Evolutionary conservation across 768 basidiomycete species (phyloP).

Genomic region (Boletus bicolor): DNA sequence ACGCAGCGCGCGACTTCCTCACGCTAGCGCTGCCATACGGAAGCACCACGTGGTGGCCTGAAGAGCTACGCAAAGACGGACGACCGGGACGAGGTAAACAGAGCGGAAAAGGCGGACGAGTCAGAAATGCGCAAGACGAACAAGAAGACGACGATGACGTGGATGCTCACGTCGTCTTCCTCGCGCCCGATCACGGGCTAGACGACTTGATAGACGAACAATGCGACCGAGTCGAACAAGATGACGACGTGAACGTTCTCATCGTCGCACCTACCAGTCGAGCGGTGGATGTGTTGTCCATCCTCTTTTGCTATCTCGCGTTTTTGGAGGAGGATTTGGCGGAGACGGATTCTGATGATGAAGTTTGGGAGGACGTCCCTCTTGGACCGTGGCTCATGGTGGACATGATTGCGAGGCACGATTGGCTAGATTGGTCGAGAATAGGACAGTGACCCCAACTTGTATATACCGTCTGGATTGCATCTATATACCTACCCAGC

Average conservation of each 20-base stretch:
- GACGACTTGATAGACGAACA: neutral
- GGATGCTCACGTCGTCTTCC: neutral
- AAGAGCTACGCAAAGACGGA: neutral
- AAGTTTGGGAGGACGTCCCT: neutral
- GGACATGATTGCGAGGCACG: neutral
- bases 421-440: neutral
- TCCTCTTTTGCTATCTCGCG: conserved; percentile 14
- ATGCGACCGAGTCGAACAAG: neutral
- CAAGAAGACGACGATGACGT: neutral
- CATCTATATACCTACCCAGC: neutral
- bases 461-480: neutral
- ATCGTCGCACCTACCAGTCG: conserved; percentile 12
- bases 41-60: neutral
- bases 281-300: conserved; percentile 8
- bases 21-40: conserved; percentile 37
- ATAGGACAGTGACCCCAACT: neutral
- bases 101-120: neutral
- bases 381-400: conserved; percentile 1
- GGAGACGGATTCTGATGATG: neutral
- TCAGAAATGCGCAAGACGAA: neutral
- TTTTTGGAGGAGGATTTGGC: conserved; percentile 2
- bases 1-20: conserved; percentile 43
- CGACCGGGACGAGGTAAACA: no score
- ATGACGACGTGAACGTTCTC: conserved; percentile 1
- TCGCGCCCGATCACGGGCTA: neutral